These are phyloP conservation scores for Gilbertella persicaria DNA, from an alignment of 371 early-diverging fungal species.

Conservation along the genomic window DNA sequence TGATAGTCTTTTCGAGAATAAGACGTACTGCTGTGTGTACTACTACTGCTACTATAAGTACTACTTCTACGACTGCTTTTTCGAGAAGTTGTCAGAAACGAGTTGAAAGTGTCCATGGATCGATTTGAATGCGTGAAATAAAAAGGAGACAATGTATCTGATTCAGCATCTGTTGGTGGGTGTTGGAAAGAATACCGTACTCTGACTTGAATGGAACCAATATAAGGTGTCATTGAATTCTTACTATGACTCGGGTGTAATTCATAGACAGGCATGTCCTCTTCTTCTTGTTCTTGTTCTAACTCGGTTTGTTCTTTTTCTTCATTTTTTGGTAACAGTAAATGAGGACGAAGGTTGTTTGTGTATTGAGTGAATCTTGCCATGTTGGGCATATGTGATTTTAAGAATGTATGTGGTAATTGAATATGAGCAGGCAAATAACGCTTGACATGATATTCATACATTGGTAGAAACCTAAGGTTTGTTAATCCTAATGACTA, in stretches of 20 bases:
- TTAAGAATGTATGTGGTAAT: constrained; percentile 48
- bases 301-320: background rate
- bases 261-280: constrained; percentile 16
- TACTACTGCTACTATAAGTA: constrained; percentile 12
- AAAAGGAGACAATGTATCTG: constrained; percentile 18
- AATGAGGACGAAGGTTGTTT: constrained; percentile 3
- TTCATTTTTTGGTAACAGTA: background rate
- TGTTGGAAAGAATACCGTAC: constrained; percentile 45
- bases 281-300: background rate
- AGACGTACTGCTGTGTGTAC: constrained; percentile 3
- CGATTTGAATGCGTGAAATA: constrained; percentile 15
- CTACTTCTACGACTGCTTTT: constrained; percentile 15
- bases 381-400: constrained; percentile 46
- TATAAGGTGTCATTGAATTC: constrained; percentile 47
- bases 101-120: constrained; percentile 20
- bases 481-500: background rate
- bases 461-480: constrained; percentile 49
- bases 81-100: constrained; percentile 3
- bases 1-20: constrained; percentile 19
- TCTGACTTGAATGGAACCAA: constrained; percentile 50
- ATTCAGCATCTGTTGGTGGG: constrained; percentile 23
- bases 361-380: constrained; percentile 21
- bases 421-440: constrained; percentile 49
- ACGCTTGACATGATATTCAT: constrained; percentile 48
- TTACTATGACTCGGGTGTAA: constrained; percentile 43